phyloP scores from a whole-genome alignment of 169 alveolate species.

The Plasmodium sp. region DNA sequence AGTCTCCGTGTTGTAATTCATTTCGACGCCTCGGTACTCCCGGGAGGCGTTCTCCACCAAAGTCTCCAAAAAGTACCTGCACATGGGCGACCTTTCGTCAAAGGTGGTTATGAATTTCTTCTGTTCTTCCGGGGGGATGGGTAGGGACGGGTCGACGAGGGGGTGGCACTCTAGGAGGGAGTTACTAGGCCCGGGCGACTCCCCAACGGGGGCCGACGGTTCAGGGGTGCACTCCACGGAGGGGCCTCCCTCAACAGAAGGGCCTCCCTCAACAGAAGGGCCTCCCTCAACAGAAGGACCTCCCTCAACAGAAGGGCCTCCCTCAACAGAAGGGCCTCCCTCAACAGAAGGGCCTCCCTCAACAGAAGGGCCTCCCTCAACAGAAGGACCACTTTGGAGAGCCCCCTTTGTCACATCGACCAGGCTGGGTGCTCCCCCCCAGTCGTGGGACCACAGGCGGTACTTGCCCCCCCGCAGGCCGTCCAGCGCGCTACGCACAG shows the following conservation, averaged over 20 bases:
- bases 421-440: not conserved
- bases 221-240: not conserved
- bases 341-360: not conserved
- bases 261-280: not conserved
- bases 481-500: not conserved
- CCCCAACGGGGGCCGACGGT: not conserved
- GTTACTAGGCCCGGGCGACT: not conserved
- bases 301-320: not conserved
- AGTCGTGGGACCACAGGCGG: not conserved
- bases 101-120: constrained; percentile 24
- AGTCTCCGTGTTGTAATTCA: constrained; percentile 20
- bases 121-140: constrained; percentile 48
- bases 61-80: constrained; percentile 22
- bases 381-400: not conserved
- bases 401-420: not conserved
- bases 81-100: constrained; percentile 60
- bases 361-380: not conserved
- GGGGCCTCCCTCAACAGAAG: not conserved
- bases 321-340: not conserved
- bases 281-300: not conserved
- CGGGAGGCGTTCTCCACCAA: constrained; percentile 40
- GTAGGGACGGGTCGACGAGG: constrained; percentile 10
- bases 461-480: constrained; percentile 16
- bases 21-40: constrained; percentile 59
- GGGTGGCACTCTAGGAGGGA: constrained; percentile 15